Evolutionary conservation across 2,329 filamentous ascomycete species (phyloP).

Genomic region (Clarireedia paspali): DNA sequence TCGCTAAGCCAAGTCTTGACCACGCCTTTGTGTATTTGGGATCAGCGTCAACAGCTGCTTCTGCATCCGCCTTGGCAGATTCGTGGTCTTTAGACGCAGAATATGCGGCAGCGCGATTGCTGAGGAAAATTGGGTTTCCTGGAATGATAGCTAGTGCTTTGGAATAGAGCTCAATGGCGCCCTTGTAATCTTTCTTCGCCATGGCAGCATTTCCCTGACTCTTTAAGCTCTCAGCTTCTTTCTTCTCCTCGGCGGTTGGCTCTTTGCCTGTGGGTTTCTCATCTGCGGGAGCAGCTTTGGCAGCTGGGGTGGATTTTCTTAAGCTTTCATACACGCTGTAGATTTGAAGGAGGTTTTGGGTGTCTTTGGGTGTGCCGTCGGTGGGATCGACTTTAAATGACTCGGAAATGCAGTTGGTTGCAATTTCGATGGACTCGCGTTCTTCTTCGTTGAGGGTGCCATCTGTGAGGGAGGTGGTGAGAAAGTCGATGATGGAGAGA

Average conservation of each 20-base stretch:
- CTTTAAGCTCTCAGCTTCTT: slow-evolving; percentile 83
- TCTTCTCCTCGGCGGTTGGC: slow-evolving; percentile 49
- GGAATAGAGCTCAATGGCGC: slow-evolving; percentile 81
- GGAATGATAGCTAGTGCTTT: slow-evolving; percentile 76
- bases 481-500: slow-evolving; percentile 95
- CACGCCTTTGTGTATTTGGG: slow-evolving; percentile 96
- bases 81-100: slow-evolving; percentile 78
- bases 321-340: slow-evolving; percentile 96
- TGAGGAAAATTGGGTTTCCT: slow-evolving; percentile 90
- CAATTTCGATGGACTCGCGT: slow-evolving; percentile 88
- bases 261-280: slow-evolving; percentile 31
- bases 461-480: slow-evolving; percentile 74
- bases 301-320: slow-evolving; percentile 42
- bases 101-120: slow-evolving; percentile 92
- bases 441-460: slow-evolving; percentile 85
- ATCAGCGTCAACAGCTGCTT: slow-evolving; percentile 81
- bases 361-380: slow-evolving; percentile 71
- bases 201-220: slow-evolving; percentile 89
- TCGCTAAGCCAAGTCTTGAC: slow-evolving; percentile 85
- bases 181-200: slow-evolving; percentile 81
- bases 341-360: slow-evolving; percentile 82
- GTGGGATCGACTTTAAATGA: slow-evolving; percentile 90
- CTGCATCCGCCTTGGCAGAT: slow-evolving; percentile 77
- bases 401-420: slow-evolving; percentile 88
- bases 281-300: slow-evolving; percentile 34